Conservation (phyloP, 768 basidiomycete genomes). For the Mycena alexandri region DNA sequence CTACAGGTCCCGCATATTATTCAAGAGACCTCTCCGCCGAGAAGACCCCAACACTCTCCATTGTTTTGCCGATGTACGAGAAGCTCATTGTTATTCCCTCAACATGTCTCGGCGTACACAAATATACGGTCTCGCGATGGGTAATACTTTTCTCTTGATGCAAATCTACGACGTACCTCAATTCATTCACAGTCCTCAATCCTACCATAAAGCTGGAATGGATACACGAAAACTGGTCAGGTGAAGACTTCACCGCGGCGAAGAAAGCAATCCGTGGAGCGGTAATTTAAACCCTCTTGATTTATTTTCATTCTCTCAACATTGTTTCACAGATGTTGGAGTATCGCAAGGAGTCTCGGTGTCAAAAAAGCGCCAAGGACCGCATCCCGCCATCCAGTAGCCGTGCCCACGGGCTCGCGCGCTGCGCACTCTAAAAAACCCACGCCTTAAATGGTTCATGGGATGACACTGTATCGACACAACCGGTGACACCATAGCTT, state of each 20-base stretch:
- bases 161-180: too few species aligned
- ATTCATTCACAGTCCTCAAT: conserved; percentile 32
- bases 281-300: not conserved
- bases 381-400: too few species aligned
- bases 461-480: too few species aligned
- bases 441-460: too few species aligned
- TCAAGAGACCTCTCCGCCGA: conserved; percentile 45
- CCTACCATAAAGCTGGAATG: conserved; percentile 33
- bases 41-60: conserved; percentile 47
- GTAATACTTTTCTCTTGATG: conserved; percentile 11
- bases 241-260: conserved; percentile 4
- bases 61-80: conserved; percentile 47
- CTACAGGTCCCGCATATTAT: conserved; percentile 41
- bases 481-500: too few species aligned
- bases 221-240: conserved; percentile 14
- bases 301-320: not conserved
- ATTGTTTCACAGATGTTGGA: conserved; percentile 5
- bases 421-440: too few species aligned
- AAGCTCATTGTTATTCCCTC: conserved; percentile 40
- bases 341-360: conserved; percentile 18
- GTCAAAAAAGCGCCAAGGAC: not conserved
- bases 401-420: too few species aligned
- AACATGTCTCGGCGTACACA: conserved; percentile 30
- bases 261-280: not conserved
- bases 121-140: conserved; percentile 38